A percentile compares a stretch with the other conserved stretches of the same genome.
Evolutionary conservation across 129 eudicot genomes (phyloP).

Genomic region (Ambrosia artemisiifolia): DNA sequence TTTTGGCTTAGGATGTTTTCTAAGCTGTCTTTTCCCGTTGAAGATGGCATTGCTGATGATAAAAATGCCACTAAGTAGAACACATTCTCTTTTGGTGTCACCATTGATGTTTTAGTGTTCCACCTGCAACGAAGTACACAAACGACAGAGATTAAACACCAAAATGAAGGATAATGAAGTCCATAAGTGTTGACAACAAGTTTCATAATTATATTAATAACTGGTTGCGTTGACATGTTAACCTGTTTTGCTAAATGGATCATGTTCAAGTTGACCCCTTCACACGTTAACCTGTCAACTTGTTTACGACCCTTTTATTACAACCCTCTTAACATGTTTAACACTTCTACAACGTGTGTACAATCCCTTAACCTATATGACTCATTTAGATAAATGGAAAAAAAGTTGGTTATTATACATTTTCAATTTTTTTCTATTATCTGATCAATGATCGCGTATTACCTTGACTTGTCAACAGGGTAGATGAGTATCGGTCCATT

Average conservation of each 20-base stretch:
- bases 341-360: background rate
- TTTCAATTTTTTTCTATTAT: background rate
- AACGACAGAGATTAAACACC: background rate
- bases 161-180: background rate
- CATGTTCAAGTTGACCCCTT: background rate
- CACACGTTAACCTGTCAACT: background rate
- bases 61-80: constrained; percentile 82
- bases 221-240: too few species aligned
- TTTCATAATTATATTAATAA: background rate
- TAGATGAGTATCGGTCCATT: constrained; percentile 93
- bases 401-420: background rate
- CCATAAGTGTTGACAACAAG: background rate
- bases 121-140: constrained; percentile 45
- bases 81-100: constrained; percentile 74
- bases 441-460: background rate
- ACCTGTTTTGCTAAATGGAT: background rate
- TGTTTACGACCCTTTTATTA: background rate
- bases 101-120: constrained; percentile 70
- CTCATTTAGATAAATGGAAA: background rate
- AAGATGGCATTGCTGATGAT: constrained; percentile 75
- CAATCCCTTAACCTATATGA: background rate
- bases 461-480: constrained; percentile 95
- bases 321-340: background rate
- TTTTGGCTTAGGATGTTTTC: constrained; percentile 62
- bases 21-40: constrained; percentile 69